Percentiles rank a stretch among this genome's conserved stretches.
These are phyloP conservation scores for Monosporascus sp. DNA, from an alignment of 2,329 filamentous ascomycete genomes.

Conservation along the genomic window DNA sequence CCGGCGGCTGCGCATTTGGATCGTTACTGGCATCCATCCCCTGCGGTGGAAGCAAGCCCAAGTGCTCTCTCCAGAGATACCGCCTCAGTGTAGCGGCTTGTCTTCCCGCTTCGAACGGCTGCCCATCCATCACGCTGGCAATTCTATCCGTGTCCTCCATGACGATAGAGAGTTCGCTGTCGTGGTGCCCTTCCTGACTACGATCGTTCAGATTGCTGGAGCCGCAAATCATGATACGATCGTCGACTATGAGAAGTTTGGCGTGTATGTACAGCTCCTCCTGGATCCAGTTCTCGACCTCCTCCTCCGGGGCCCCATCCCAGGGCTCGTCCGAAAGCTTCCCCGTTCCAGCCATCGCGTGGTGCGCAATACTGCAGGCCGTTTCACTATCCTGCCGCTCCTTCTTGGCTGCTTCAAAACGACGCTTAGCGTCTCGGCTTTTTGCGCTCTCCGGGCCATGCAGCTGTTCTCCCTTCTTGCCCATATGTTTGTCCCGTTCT, in stretches of 20 bases:
- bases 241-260: constrained; percentile 86
- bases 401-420: constrained; percentile 45
- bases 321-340: constrained; percentile 64
- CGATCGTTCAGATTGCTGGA: constrained; percentile 91
- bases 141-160: constrained; percentile 76
- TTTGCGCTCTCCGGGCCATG: constrained; percentile 27
- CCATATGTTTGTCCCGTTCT: constrained; percentile 46
- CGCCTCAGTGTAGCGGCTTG: constrained; percentile 77
- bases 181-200: constrained; percentile 79
- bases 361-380: constrained; percentile 59
- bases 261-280: constrained; percentile 95
- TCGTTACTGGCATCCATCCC: constrained; percentile 61
- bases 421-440: constrained; percentile 42
- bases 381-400: constrained; percentile 31
- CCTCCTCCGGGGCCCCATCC: constrained; percentile 68
- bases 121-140: constrained; percentile 70
- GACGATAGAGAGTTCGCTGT: constrained; percentile 85
- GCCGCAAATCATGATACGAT: constrained; percentile 77
- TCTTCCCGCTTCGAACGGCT: constrained; percentile 70
- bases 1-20: constrained; percentile 68
- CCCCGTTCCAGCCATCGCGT: constrained; percentile 68
- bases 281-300: constrained; percentile 85
- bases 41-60: constrained; percentile 75
- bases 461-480: constrained; percentile 31
- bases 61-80: constrained; percentile 84